Conservation (phyloP, 2,329 filamentous ascomycete genomes). For the Ophiostoma ulmi region DNA sequence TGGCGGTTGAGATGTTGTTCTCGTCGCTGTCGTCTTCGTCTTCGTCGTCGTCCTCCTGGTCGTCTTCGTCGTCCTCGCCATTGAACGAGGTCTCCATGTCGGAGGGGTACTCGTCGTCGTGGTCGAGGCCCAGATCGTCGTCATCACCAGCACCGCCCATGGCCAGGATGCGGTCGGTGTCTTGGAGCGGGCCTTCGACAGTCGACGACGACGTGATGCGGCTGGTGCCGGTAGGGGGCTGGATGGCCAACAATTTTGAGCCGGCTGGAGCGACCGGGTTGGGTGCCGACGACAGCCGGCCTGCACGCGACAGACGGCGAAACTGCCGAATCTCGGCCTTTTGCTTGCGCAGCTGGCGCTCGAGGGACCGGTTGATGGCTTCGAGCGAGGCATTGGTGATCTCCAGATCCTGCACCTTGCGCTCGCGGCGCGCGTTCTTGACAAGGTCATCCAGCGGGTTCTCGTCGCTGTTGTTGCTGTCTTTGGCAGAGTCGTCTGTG, state of each 20-base stretch:
- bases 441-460: conserved; percentile 70
- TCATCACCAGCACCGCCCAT: not conserved
- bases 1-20: not conserved
- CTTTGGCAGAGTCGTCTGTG: conserved; percentile 8
- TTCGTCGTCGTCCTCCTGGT: conserved; percentile 34
- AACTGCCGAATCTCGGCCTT: conserved; percentile 81
- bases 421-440: conserved; percentile 80
- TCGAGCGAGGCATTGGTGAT: conserved; percentile 94
- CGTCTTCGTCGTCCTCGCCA: conserved; percentile 32
- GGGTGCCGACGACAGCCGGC: conserved; percentile 56
- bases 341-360: conserved; percentile 86
- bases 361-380: conserved; percentile 89
- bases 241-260: conserved; percentile 25
- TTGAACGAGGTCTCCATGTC: conserved; percentile 31
- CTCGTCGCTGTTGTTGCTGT: conserved; percentile 45
- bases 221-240: conserved; percentile 32
- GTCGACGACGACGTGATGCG: conserved; percentile 42
- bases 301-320: conserved; percentile 76
- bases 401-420: conserved; percentile 92
- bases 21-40: conserved; percentile 11
- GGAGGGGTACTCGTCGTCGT: conserved; percentile 32
- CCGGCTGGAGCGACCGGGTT: not conserved
- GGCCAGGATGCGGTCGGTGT: conserved; percentile 43
- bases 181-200: conserved; percentile 38
- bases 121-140: conserved; percentile 37